phyloP scores from a whole-genome alignment of 805 yeast genomes.

The Metschnikowia lunata region DNA sequence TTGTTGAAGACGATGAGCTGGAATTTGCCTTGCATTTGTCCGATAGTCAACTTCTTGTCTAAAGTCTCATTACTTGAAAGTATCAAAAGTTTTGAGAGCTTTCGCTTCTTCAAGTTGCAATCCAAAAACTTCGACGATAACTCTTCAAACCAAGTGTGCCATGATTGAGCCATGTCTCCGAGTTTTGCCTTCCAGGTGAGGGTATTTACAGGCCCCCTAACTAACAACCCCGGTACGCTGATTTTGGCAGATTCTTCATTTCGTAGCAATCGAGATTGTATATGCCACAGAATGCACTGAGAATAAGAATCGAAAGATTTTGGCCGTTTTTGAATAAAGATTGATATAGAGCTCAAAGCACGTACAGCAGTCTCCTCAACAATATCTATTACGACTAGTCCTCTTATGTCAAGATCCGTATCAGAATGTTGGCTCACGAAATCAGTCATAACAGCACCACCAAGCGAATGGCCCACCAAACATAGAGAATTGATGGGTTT shows the following conservation, averaged over 20 bases:
- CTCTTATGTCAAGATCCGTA: constrained; percentile 41
- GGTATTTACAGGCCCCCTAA: constrained; percentile 6
- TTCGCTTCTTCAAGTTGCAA: constrained; percentile 20
- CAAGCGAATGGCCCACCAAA: constrained; percentile 86
- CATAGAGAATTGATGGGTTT: constrained; percentile 33
- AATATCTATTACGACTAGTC: constrained; percentile 79
- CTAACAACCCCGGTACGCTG: constrained; percentile 72
- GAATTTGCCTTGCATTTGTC: constrained; percentile 97
- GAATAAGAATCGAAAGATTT: constrained; percentile 44
- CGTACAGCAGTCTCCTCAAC: constrained; percentile 89
- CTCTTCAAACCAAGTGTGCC: constrained; percentile 80
- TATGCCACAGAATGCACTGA: constrained; percentile 80
- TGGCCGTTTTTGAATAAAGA: constrained; percentile 67
- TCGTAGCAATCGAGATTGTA: constrained; percentile 50
- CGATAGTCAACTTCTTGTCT: constrained; percentile 82
- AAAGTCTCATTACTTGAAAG: constrained; percentile 87
- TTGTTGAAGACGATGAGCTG: constrained; percentile 78
- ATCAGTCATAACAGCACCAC: constrained; percentile 77
- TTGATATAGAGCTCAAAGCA: constrained; percentile 62
- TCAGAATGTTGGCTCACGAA: constrained; percentile 30
- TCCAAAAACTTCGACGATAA: constrained; percentile 50
- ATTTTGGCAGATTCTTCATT: constrained; percentile 60
- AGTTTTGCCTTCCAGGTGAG: constrained; percentile 66
- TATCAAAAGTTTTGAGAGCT: constrained; percentile 60
- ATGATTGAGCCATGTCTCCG: constrained; percentile 53